phyloP scores from a whole-genome alignment of 257 asterid species.

The Capsicum baccatum region DNA sequence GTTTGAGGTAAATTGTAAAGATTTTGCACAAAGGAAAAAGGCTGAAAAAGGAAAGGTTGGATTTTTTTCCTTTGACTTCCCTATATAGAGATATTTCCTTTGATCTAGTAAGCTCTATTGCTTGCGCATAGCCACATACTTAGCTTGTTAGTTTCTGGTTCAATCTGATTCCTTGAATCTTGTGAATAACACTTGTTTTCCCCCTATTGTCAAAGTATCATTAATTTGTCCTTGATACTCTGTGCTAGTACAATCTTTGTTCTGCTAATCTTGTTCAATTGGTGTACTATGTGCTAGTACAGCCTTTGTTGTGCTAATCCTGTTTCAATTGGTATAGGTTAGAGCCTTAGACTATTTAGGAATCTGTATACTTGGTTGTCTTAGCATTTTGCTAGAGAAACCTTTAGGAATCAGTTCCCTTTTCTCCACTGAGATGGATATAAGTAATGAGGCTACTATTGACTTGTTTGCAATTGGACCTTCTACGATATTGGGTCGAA shows the following conservation, averaged over 20 bases:
- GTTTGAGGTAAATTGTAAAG: neutral
- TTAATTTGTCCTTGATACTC: neutral
- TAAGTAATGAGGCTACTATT: conserved; percentile 86
- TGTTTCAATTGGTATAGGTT: neutral
- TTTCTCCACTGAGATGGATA: conserved; percentile 56
- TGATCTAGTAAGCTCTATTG: neutral
- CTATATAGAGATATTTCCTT: neutral
- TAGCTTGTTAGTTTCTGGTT: conserved; percentile 5
- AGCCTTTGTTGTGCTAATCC: neutral
- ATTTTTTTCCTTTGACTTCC: neutral
- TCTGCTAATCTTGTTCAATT: neutral
- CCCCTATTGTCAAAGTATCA: neutral
- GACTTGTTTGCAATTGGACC: conserved; percentile 93
- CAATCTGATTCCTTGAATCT: neutral
- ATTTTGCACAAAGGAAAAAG: neutral
- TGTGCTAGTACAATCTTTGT: neutral
- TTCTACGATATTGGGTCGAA: conserved; percentile 74
- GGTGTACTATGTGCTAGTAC: neutral
- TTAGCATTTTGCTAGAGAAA: neutral
- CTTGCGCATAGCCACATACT: neutral
- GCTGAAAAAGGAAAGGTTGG: conserved; percentile 1
- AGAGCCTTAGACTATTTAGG: conserved; percentile 24
- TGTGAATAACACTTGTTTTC: neutral
- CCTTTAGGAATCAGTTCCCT: conserved; percentile 23
- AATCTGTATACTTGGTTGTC: neutral